phyloP scores from a whole-genome alignment of 2,329 filamentous ascomycete species.

The Penicillium sp. region DNA sequence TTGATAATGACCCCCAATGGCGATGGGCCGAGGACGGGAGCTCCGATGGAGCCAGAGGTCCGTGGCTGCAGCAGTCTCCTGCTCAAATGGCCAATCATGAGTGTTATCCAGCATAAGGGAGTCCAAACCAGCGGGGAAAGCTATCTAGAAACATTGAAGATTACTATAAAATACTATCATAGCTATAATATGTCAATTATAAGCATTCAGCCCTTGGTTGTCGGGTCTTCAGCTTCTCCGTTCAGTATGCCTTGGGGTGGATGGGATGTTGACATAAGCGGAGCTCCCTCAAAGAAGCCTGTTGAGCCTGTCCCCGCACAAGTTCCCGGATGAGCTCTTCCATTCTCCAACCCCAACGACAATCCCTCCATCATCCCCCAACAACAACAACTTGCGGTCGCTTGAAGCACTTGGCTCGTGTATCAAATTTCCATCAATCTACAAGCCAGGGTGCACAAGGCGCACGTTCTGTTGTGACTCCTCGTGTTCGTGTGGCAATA shows the following conservation, averaged over 20 bases:
- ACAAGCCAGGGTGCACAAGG: constrained; percentile 24
- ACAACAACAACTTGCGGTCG: neutral
- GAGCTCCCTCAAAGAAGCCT: constrained; percentile 15
- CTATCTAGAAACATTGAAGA: neutral
- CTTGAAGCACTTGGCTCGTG: constrained; percentile 14
- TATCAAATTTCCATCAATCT: constrained; percentile 9
- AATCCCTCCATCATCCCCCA: neutral
- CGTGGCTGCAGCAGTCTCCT: constrained; percentile 13
- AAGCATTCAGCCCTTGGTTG: neutral
- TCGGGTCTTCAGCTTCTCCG: neutral
- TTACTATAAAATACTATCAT: neutral
- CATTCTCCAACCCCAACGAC: constrained; percentile 5
- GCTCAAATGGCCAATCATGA: constrained; percentile 19
- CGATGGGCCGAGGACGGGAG: constrained; percentile 8
- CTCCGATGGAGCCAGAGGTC: constrained; percentile 17
- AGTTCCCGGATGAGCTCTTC: constrained; percentile 11
- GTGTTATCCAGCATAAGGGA: constrained; percentile 2
- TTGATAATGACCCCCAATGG: constrained; percentile 9
- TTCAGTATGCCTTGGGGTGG: too few relatives aligned
- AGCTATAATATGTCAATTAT: neutral
- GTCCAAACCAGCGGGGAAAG: neutral
- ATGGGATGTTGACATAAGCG: constrained; percentile 34
- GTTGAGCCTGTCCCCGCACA: constrained; percentile 24
- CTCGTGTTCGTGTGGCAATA: constrained; percentile 28
- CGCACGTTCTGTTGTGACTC: constrained; percentile 22